Evolutionary conservation across 495 filamentous ascomycete genomes (phyloP), one percentile per base, ranked within the genome.

Genomic region (Aspergillus funiculosus): DNA sequence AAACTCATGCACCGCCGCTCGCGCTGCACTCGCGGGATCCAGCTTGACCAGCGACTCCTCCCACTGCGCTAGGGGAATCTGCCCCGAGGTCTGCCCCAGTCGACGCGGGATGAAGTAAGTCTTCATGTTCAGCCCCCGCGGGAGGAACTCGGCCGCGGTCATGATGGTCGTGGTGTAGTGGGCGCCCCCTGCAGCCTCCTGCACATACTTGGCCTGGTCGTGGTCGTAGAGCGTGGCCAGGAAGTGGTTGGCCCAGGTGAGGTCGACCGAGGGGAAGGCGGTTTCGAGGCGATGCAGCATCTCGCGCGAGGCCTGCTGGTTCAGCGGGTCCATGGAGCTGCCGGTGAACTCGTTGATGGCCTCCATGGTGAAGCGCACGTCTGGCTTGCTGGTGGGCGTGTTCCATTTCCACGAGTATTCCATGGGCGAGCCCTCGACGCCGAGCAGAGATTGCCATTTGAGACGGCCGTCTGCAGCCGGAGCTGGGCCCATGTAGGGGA

Each of bases 331-430:
- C 7, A 50, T 10, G 10, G 28, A 34, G 5, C 46, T 50, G 14
- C 60, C 60, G 1, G 52, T 20, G 36, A 24, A 37, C 20, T 31
- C 11, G n/a, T 44, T 43, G 18, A 63, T 54, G 0, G 60, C 31
- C 45, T 60, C 60, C 13, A 45, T 30, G 7, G 34, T 21, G 30
- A 56, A 56, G 1, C 60, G 60, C 7, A 63, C 32, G 9, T 51
- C 57, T 4, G 60, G 60, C n/a, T 39, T 38, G 6, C 30, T 25
- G 31, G n/a, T 48, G 6, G 27, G 26, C 19, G 37, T 48, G 20
- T 58, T 58, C 60, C 60, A 63, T 50, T 57, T 60, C 60, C 57
- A 63, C 3, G 51, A 55, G 28, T 60, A 59, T 32, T 58, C 58
- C 6, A 63, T 47, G 0, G 57, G 46, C 0, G 39, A 30, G 4